phyloP scores from a whole-genome alignment of 305 asterid genomes.

The Rubia balearica region DNA sequence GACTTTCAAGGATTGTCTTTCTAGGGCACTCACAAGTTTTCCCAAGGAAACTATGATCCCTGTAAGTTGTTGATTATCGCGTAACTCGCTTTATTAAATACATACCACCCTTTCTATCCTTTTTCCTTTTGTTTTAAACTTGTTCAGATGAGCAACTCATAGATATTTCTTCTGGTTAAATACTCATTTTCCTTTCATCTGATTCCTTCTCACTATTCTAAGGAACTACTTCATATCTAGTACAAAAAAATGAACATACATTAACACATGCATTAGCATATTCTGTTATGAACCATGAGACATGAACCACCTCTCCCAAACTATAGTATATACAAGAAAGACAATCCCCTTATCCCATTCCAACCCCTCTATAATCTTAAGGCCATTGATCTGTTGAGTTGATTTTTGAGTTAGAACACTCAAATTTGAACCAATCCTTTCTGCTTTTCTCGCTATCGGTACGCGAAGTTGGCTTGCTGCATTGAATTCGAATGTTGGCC shows the following conservation, averaged over 20 bases:
- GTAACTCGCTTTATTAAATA: not conserved
- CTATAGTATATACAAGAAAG: constrained; percentile 21
- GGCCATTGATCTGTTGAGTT: constrained; percentile 3
- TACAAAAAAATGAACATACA: constrained; percentile 17
- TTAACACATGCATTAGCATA: constrained; percentile 14
- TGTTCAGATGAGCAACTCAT: not conserved
- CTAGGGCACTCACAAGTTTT: too few species aligned
- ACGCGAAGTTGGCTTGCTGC: not conserved
- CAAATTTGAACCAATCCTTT: not conserved
- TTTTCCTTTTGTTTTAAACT: not conserved
- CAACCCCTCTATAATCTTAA: constrained; percentile 8
- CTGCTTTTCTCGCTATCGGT: not conserved
- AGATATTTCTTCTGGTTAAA: not conserved
- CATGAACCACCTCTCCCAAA: constrained; percentile 10
- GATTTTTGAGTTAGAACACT: constrained; percentile 1
- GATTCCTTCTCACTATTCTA: not conserved
- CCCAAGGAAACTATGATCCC: too few species aligned
- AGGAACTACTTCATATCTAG: not conserved
- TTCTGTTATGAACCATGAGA: constrained; percentile 13
- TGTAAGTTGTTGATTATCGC: too few species aligned
- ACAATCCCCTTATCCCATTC: constrained; percentile 14
- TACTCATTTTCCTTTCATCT: not conserved
- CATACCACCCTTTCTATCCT: not conserved
- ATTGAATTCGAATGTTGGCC: constrained; percentile 11
- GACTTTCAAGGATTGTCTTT: too few species aligned